These are phyloP conservation scores for Cucurbita pepo DNA, from an alignment of 306 rosid species.

Conservation along the genomic window DNA sequence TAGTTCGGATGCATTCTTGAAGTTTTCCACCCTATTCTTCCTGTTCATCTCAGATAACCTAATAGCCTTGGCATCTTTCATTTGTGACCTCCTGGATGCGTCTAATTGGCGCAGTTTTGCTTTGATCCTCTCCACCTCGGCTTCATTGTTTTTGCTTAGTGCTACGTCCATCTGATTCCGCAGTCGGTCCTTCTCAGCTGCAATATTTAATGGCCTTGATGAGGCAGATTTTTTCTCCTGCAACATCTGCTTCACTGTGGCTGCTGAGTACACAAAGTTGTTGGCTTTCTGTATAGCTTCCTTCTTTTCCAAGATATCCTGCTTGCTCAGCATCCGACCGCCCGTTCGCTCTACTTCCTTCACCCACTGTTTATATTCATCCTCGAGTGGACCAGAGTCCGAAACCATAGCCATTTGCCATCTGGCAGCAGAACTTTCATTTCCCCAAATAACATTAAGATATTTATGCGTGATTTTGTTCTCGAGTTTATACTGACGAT, in stretches of 20 bases:
- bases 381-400: constrained; percentile 59
- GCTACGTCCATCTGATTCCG: constrained; percentile 65
- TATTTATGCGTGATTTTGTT: constrained; percentile 68
- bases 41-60: constrained; percentile 91
- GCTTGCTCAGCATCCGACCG: constrained; percentile 58
- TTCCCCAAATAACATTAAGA: constrained; percentile 84
- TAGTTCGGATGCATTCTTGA: constrained; percentile 79
- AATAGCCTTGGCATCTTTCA: constrained; percentile 63
- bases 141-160: constrained; percentile 39
- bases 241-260: constrained; percentile 83
- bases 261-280: constrained; percentile 74
- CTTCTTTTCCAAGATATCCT: constrained; percentile 45
- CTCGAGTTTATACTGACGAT: constrained; percentile 58
- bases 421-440: constrained; percentile 78
- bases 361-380: constrained; percentile 79
- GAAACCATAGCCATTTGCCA: constrained; percentile 99
- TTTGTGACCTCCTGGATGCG: constrained; percentile 36
- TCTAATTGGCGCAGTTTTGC: constrained; percentile 55
- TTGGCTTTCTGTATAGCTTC: constrained; percentile 55
- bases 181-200: constrained; percentile 87
- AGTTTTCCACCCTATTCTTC: constrained; percentile 86
- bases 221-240: constrained; percentile 77
- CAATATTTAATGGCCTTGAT: constrained; percentile 64
- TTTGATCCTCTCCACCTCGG: constrained; percentile 49
- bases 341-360: constrained; percentile 76